Conservation (phyloP, 2,329 filamentous ascomycete genomes). For the Fusarium burgessii region DNA sequence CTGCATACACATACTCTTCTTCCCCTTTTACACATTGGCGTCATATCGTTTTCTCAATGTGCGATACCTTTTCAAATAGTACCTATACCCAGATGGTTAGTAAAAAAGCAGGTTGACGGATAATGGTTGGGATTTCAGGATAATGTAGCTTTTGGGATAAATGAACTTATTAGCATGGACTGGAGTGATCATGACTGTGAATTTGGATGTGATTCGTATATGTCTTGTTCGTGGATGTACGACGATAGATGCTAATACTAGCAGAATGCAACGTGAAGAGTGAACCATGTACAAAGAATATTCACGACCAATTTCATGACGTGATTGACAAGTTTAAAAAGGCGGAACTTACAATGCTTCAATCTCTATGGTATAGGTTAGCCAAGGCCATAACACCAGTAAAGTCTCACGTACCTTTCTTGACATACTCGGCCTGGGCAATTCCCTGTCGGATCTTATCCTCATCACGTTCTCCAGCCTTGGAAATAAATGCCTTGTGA, state of each 20-base stretch:
- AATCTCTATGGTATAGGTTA: slow-evolving; percentile 71
- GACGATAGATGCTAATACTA: neutral
- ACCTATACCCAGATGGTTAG: slow-evolving; percentile 48
- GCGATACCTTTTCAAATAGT: slow-evolving; percentile 89
- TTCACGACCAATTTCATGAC: neutral
- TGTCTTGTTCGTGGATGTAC: neutral
- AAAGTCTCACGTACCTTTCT: slow-evolving; percentile 74
- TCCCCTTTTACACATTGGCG: slow-evolving; percentile 49
- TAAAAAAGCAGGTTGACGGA: slow-evolving; percentile 31
- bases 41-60: slow-evolving; percentile 85
- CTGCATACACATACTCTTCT: slow-evolving; percentile 13
- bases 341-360: slow-evolving; percentile 81
- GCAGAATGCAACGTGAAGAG: neutral
- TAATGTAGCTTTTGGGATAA: slow-evolving; percentile 15
- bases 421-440: slow-evolving; percentile 84
- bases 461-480: slow-evolving; percentile 77
- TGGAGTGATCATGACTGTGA: neutral
- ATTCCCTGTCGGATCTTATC: slow-evolving; percentile 82
- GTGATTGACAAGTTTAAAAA: neutral
- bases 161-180: slow-evolving; percentile 17
- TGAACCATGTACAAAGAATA: neutral
- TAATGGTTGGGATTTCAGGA: slow-evolving; percentile 17
- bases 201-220: neutral
- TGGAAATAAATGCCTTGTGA: slow-evolving; percentile 86
- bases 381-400: neutral